Evolutionary conservation across 1,139 yeast genomes (phyloP), one percentile per base, ranked within the genome.

Genomic region (Suhomyces ambrosiae): DNA sequence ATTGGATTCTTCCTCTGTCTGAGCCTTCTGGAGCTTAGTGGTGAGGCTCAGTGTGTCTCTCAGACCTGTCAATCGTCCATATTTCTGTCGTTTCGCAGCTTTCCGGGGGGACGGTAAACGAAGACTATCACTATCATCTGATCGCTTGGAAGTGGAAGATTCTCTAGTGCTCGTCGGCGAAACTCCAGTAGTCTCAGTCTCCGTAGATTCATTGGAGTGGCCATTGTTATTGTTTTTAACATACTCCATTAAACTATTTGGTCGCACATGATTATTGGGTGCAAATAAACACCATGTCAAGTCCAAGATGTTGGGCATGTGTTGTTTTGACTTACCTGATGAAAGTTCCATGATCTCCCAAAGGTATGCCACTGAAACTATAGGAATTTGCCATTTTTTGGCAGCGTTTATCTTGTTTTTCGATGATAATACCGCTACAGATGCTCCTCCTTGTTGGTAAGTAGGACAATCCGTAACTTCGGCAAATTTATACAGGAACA

Each of bases 371-470:
- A 74, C 43, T 0, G 82, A 74, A 0, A 78, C 71, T n/a, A 79
- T 71, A 0, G 85, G 84, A 3, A 79, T 71, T 27, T 61, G 55
- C 79, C 83, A 76, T 28, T 63, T 61, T 45, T 76, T 77, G 1
- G 83, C 80, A 18, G 82, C 83, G 38, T 63, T 63, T 32, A 79
- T 68, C 48, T 80, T 80, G 43, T 69, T 74, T 39, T 65, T 74
- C 7, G 82, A 68, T 1, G 80, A 70, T n/a, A 67, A 51, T 7
- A 54, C 48, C 25, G 72, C 58, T 11, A 71, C 71, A 7, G 69
- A 58, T 10, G 51, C 48, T 8, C 54, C 45, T 5, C 65, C 63
- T 18, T 53, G 51, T 32, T 55, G 56, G 44, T 63, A 61, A 3
- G 56, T 57, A 0, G 74, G 71, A 46, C 76, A 70, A 30, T 62